Evolutionary conservation across 805 yeast genomes (phyloP), one percentile per base, ranked within the genome.

Genomic region (Maudiozyma barnettii): DNA sequence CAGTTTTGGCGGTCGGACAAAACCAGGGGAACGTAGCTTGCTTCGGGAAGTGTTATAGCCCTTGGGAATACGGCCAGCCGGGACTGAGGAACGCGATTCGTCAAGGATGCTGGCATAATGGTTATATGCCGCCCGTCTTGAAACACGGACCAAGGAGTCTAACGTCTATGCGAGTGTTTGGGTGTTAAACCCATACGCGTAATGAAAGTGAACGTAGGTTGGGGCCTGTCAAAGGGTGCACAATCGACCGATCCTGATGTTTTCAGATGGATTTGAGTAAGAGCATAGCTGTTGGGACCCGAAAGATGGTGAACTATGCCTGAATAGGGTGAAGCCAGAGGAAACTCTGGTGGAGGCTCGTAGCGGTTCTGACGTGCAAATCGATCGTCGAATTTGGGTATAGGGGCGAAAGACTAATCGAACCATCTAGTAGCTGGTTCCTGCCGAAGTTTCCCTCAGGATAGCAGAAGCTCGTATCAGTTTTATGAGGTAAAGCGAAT

Each of bases 261-360:
- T 58, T 56, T 61, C 68, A 59, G 69, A 65, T 63, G 67, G 67
- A 65, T 64, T 66, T 63, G 70, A 64, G 69, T 64, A 64, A 63
- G 68, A 65, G 70, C 70, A 65, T 65, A 65, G 68, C 67, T 66
- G 69, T 66, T 66, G 70, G 70, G 70, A 66, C 70, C 69, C 70
- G 70, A 66, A 55, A 66, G 71, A 66, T 66, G 70, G 71, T 66
- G 70, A 65, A 65, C 69, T 66, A 66, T 66, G 68, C 69, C 69
- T 66, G 69, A 64, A 65, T 65, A 65, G 70, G 69, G 70, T 65
- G 68, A 66, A 66, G 70, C 69, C 69, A 64, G 70, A 66, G 70
- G 69, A 66, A 65, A 66, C 69, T 66, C 70, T 65, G 70, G 70
- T 65, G 69, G 70, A 66, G 68, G 69, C 69, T 65, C 71, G 68